A percentile compares a stretch with the other conserved stretches of the same genome.
phyloP scores from a whole-genome alignment of 2,329 filamentous ascomycete genomes.

The Alternaria dauci region DNA sequence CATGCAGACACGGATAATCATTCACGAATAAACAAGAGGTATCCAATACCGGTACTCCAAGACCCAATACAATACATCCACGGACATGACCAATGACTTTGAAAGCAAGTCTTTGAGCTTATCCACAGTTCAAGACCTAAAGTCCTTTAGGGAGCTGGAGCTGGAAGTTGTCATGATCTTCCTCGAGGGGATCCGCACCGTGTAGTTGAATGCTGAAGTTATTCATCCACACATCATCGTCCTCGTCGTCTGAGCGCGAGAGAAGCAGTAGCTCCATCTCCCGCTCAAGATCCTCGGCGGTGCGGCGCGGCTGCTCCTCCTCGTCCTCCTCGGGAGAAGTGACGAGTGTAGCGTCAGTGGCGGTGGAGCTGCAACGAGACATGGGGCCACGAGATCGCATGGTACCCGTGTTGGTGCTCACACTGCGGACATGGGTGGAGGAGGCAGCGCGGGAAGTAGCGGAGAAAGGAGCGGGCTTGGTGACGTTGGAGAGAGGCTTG shows the following conservation, averaged over 20 bases:
- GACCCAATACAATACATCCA: conserved; percentile 2
- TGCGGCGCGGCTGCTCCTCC: conserved; percentile 35
- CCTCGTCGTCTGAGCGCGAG: conserved; percentile 38
- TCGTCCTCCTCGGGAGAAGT: conserved; percentile 30
- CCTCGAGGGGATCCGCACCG: conserved; percentile 35
- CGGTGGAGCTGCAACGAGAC: conserved; percentile 47
- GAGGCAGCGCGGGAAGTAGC: conserved; percentile 31
- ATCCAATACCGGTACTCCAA: conserved; percentile 15
- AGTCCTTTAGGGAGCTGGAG: conserved; percentile 44
- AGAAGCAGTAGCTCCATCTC: conserved; percentile 44
- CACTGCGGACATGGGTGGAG: conserved; percentile 26
- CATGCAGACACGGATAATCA: background rate
- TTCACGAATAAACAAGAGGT: conserved; percentile 15
- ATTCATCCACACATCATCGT: conserved; percentile 43
- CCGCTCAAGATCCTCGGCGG: conserved; percentile 46
- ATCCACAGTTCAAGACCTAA: conserved; percentile 10
- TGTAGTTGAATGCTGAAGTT: conserved; percentile 40
- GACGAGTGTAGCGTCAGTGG: conserved; percentile 44
- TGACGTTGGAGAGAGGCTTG: conserved; percentile 50
- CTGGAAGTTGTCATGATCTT: conserved; percentile 44
- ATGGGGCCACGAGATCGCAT: conserved; percentile 30
- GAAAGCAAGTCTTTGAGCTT: background rate
- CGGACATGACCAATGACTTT: background rate
- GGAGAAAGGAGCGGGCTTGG: conserved; percentile 42
- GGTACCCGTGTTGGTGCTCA: conserved; percentile 18